These are phyloP conservation scores for Entoloma clypeatum DNA, from an alignment of 1,284 basidiomycete genomes.

Conservation along the genomic window DNA sequence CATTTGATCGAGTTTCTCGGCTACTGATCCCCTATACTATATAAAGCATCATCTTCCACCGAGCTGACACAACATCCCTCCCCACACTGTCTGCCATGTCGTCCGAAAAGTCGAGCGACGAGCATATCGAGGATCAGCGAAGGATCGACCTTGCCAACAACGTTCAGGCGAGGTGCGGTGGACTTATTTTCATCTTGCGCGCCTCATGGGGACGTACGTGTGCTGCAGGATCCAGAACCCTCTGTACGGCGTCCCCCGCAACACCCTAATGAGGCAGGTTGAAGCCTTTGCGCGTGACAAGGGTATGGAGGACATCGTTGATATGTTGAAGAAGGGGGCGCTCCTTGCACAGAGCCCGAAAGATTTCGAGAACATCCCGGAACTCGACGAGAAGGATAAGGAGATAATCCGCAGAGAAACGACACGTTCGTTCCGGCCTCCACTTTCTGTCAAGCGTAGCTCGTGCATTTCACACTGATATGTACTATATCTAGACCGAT, in stretches of 20 bases:
- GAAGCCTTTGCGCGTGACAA: conserved; percentile 44
- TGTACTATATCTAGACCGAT: conserved; percentile 41
- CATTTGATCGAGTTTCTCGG: no score
- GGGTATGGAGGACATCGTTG: conserved; percentile 42
- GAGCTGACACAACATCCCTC: no score
- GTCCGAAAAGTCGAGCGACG: conserved; percentile 14
- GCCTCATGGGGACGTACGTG: neutral
- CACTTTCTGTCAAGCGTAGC: neutral
- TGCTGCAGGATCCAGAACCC: conserved; percentile 50
- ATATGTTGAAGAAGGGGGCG: conserved; percentile 51
- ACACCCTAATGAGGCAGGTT: conserved; percentile 41
- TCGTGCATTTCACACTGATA: neutral
- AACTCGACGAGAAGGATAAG: conserved; percentile 51
- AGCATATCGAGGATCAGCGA: conserved; percentile 18
- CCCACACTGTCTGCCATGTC: conserved; percentile 12
- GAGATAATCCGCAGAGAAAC: conserved; percentile 46
- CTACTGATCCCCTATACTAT: no score
- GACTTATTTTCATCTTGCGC: conserved; percentile 5
- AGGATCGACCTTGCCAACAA: conserved; percentile 34
- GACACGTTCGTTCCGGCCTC: conserved; percentile 38
- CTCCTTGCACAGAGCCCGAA: conserved; percentile 55
- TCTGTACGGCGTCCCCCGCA: conserved; percentile 42
- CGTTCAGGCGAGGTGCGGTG: conserved; percentile 36
- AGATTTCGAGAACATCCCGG: conserved; percentile 46
- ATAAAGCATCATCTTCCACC: no score